Evolutionary conservation across 148 eudicot genomes (phyloP).

Genomic region (Chenopodium suecicum): DNA sequence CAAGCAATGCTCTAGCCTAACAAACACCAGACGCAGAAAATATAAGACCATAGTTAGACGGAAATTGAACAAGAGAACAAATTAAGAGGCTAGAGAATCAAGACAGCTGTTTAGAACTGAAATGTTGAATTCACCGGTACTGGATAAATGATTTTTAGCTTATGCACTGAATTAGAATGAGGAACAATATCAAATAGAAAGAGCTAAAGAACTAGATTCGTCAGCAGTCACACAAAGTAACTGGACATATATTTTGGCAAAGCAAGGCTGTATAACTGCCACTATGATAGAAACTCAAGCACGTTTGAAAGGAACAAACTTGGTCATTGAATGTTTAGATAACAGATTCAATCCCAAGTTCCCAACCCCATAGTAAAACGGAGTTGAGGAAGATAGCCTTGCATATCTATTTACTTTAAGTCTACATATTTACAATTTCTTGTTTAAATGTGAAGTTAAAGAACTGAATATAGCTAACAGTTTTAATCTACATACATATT

Average conservation of each 20-base stretch:
- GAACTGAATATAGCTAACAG: too few species aligned
- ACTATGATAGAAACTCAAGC: not conserved
- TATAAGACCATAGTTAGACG: not conserved
- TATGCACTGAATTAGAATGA: not conserved
- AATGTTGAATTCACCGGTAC: too few species aligned
- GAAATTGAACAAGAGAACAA: not conserved
- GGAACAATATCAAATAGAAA: not conserved
- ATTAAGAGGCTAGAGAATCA: not conserved
- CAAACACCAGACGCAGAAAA: not conserved
- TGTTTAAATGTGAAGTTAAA: too few species aligned
- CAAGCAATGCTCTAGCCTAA: slow-evolving; percentile 90
- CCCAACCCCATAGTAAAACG: not conserved
- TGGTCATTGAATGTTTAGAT: not conserved
- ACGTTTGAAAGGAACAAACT: not conserved
- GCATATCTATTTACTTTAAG: not conserved
- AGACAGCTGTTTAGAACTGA: too few species aligned
- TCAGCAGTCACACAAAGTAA: not conserved
- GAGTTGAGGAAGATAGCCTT: not conserved
- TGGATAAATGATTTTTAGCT: too few species aligned
- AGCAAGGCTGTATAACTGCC: not conserved
- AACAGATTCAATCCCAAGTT: not conserved
- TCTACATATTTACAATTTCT: not conserved
- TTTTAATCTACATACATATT: too few species aligned
- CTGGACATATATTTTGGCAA: not conserved
- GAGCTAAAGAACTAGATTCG: not conserved